These are phyloP conservation scores for Domatiomyces catenatus DNA, from an alignment of 2,329 filamentous ascomycete species.

Conservation along the genomic window DNA sequence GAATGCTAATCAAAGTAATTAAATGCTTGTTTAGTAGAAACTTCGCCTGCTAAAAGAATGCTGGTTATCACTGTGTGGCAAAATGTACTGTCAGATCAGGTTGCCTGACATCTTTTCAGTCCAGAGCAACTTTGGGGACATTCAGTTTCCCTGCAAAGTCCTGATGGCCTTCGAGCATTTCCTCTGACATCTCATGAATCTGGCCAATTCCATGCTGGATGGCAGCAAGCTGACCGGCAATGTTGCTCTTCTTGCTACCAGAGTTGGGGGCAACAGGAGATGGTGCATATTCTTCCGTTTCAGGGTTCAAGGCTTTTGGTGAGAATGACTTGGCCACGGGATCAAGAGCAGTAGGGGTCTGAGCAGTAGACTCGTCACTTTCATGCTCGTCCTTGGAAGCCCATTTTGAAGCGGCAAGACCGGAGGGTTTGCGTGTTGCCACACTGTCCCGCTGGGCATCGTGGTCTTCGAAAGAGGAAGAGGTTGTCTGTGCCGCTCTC, in stretches of 20 bases:
- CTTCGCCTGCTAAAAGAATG: not conserved
- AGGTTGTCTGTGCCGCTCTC: constrained; percentile 9
- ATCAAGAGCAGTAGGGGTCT: not conserved
- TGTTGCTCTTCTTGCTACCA: constrained; percentile 11
- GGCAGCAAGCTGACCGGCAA: constrained; percentile 29
- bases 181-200: constrained; percentile 25
- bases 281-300: constrained; percentile 28
- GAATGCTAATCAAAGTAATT: no score
- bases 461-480: not conserved
- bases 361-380: not conserved
- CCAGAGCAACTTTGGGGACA: constrained; percentile 2
- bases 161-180: constrained; percentile 29
- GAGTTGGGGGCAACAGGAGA: not conserved
- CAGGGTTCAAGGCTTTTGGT: constrained; percentile 24
- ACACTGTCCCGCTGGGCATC: not conserved
- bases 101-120: constrained; percentile 2
- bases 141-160: constrained; percentile 11
- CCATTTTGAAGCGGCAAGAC: constrained; percentile 2
- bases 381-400: constrained; percentile 1
- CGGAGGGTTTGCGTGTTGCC: not conserved
- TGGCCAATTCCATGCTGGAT: constrained; percentile 18
- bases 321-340: not conserved
- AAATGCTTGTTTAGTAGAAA: not conserved
- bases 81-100: not conserved
- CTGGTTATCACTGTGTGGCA: no score